phyloP scores from a whole-genome alignment of 345 rosid species.

The Populus alba region DNA sequence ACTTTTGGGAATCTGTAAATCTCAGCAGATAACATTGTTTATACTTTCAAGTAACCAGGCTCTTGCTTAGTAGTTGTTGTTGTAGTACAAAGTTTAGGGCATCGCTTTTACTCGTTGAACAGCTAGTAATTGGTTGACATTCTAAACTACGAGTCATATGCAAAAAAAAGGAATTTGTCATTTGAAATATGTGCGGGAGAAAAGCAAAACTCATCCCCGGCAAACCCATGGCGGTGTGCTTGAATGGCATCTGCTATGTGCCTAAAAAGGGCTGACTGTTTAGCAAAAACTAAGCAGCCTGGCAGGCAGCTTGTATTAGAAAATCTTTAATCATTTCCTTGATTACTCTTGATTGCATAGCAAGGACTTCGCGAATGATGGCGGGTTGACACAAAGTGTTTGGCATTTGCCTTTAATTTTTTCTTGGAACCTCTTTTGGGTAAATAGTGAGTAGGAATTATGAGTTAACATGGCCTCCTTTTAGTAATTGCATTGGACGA shows the following conservation, averaged over 20 bases:
- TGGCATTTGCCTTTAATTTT: neutral
- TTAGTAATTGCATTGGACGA: neutral
- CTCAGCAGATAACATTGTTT: neutral
- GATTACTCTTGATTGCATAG: neutral
- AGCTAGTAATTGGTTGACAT: neutral
- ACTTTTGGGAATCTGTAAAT: neutral
- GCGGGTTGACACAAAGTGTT: neutral
- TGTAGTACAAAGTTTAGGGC: neutral
- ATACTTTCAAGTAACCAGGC: neutral
- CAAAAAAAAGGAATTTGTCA: neutral
- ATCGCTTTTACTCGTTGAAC: neutral
- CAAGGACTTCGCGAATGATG: neutral
- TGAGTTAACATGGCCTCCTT: slow-evolving; percentile 8
- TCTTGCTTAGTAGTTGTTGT: neutral
- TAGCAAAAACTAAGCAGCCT: neutral
- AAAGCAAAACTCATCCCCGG: neutral
- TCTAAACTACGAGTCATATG: neutral
- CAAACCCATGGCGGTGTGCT: neutral
- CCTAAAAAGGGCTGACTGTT: neutral
- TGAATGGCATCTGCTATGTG: neutral
- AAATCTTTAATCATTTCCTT: neutral
- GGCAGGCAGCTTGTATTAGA: neutral
- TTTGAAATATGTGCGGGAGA: neutral
- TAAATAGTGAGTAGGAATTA: neutral
- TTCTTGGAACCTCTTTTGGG: neutral